Base-by-base conservation (phyloP, 139 green algal genomes). In the Volvox reticuliferus region DNA sequence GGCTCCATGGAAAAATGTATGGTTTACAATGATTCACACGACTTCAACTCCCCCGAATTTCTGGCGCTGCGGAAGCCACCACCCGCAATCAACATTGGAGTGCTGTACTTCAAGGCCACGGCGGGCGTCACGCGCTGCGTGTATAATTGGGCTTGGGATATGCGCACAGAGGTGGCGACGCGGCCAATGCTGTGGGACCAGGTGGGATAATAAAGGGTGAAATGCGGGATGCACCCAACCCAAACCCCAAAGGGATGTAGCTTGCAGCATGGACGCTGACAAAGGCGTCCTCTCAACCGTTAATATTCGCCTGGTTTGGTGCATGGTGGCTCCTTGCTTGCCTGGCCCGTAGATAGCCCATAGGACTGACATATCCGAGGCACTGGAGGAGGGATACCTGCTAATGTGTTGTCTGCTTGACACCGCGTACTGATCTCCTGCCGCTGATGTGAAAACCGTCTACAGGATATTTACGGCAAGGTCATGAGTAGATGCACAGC, bases 101-200 rank as follows among this genome's bases (percentile, higher is more conserved):
- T 86, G 61, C 87, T 91, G 33, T 91, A 91, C 87, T 91, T 91
- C 33, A 91, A 91, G 87, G 75, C 87, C 61, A 86, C 32, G 0
- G 61, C 87, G 9, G 76, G 26, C 13, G 76, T 91, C 12, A 79
- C 87, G 24, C 76, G 87, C 33, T 91, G 87, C 35, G 87, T 91
- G 87, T 91, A 86, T 35, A 91, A 86, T 63, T 91, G 87, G 87
- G 32, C 80, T 1, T 33, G 28, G 87, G 76, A 91, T 9, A 91
- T 91, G 87, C 28, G 79, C 61, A 17, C 33, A 22, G 37, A 91
- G 87, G 87, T 79, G 22, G 22, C 30, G 62, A 12, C 13, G 24
- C 87, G 87, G 20, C 87, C 87, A 12, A 17, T 2, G 61, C 9
- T 91, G 14, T 91, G 87, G 87, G 87, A 91, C 76, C 87, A 84